Evolutionary conservation across 2,329 filamentous ascomycete genomes (phyloP).

Genomic region (Aspergillus sp.): DNA sequence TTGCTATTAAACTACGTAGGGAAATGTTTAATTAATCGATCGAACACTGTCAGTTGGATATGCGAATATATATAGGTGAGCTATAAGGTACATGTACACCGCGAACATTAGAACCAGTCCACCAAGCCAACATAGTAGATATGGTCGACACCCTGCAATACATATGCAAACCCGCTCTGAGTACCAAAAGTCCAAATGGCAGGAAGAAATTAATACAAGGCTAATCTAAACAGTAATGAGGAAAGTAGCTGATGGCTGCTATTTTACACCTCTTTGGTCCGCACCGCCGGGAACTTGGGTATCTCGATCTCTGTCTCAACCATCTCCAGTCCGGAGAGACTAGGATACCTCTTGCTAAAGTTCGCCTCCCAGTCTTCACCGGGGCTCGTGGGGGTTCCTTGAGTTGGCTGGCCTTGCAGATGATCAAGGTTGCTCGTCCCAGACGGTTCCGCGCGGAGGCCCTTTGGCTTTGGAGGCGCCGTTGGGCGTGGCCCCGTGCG

Average conservation of each 20-base stretch:
- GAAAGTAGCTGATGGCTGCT: not conserved
- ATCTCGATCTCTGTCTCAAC: conserved; percentile 67
- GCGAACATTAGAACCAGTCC: conserved; percentile 11
- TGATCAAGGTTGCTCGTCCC: conserved; percentile 26
- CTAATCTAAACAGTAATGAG: conserved; percentile 2
- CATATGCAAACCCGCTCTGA: conserved; percentile 9
- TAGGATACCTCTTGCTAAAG: conserved; percentile 86
- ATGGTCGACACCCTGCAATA: conserved; percentile 4
- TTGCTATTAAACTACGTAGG: not conserved
- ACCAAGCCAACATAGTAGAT: conserved; percentile 7
- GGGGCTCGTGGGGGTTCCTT: conserved; percentile 23
- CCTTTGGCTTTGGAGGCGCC: conserved; percentile 62
- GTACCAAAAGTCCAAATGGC: conserved; percentile 1
- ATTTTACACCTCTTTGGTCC: conserved; percentile 44
- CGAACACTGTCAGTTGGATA: not conserved
- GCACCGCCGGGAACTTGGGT: conserved; percentile 36
- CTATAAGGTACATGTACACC: conserved; percentile 11
- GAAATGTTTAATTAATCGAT: not conserved
- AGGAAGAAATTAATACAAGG: not conserved
- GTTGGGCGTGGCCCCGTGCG: conserved; percentile 46
- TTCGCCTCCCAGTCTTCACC: conserved; percentile 65
- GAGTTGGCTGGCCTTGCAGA: conserved; percentile 21
- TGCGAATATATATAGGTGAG: conserved; percentile 9
- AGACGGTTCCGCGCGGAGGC: conserved; percentile 46
- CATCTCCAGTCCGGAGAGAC: conserved; percentile 81